Base-by-base conservation (phyloP, 2,329 filamentous ascomycete genomes). In the Trichoderma koningii region DNA sequence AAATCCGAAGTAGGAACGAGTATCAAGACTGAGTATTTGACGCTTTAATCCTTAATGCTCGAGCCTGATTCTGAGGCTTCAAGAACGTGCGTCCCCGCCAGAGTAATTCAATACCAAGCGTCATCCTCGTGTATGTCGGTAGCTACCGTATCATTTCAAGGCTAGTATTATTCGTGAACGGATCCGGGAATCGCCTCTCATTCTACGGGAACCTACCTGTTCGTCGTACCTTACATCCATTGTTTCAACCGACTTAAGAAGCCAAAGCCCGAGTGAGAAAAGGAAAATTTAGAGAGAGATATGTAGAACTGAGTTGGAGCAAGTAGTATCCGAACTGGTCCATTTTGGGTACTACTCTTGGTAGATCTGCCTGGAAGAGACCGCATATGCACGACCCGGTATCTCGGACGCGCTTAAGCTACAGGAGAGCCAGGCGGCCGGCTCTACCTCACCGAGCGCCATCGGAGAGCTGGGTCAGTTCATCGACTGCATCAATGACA, bases 341-440 rank as follows among this genome's bases (percentile, higher is more conserved):
- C 56, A 51, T 60, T 26, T 6, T 5, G 28, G 19, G 21, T 60
- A 38, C 56, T 42, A 60, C 56, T 50, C 55, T 45, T 3, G n/a
- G 5, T 28, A 62, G 59, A 61, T 51, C 38, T 15, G 23, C 23
- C 59, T 45, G 38, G 45, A 42, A 10, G 15, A 26, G 14, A 44
- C 7, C 44, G 59, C 38, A 62, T 53, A 62, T 62, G 59, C 59
- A 62, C 38, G 59, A 12, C 34, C 17, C 59, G 23, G 34, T 45
- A 10, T 21, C 23, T 34, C 44, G 48, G 34, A 23, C 38, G 41
- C 41, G 57, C 23, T n/a, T 44, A 38, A 19, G 48, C n/a, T 42
- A 42, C 38, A 17, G 34, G 9, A 26, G 19, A 41, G 17, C n/a
- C 17, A 34, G 21, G 19, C 28, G 23, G 48, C 12, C 26, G 10